A percentile compares a stretch with the other conserved stretches of the same genome.
These are phyloP conservation scores for Sedum album DNA, from an alignment of 164 flowering plant genomes.

Conservation along the genomic window DNA sequence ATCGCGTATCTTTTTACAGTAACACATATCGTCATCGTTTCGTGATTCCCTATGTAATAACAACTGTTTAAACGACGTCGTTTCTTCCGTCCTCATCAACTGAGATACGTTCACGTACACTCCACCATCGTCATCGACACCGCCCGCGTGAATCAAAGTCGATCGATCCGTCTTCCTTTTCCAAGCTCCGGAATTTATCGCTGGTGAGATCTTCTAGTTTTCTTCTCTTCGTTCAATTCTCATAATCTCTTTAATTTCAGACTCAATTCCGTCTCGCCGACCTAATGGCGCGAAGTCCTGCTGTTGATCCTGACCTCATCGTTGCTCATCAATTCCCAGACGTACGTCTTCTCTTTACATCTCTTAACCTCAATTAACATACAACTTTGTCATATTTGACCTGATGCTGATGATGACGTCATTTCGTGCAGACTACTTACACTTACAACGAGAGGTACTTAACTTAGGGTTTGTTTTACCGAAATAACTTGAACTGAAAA, in stretches of 20 bases:
- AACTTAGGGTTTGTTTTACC: too few species aligned
- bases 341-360: slow-evolving; percentile 22
- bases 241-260: not conserved
- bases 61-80: too few species aligned
- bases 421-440: slow-evolving; percentile 32
- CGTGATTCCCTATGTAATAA: too few species aligned
- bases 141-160: not conserved
- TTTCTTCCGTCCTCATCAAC: too few species aligned
- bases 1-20: too few species aligned
- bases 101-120: not conserved
- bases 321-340: slow-evolving; percentile 51
- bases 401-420: not conserved
- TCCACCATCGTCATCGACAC: not conserved
- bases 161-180: too few species aligned
- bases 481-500: not conserved
- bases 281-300: not conserved
- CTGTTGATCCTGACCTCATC: slow-evolving; percentile 31
- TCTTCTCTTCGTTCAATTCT: not conserved
- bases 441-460: slow-evolving; percentile 56
- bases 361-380: not conserved
- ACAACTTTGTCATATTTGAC: not conserved
- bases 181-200: too few species aligned
- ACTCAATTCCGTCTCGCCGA: not conserved
- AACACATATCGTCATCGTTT: too few species aligned
- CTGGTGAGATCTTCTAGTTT: not conserved